Evolutionary conservation across 2,329 filamentous ascomycete species (phyloP).

Genomic region (Penicillium olsonii): DNA sequence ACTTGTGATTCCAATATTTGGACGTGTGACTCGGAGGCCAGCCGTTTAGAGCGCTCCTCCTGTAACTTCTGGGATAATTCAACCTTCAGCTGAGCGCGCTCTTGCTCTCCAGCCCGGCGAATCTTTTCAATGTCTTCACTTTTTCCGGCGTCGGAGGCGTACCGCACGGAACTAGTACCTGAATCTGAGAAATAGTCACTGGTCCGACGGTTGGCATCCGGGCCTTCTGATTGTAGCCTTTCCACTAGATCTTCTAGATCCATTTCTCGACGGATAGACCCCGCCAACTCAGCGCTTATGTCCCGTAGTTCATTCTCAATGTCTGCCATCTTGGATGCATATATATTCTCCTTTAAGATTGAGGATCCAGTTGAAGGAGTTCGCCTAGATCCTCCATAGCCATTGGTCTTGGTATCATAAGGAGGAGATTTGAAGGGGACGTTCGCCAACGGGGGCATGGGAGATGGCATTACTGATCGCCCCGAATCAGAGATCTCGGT

Average conservation of each 20-base stretch:
- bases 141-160: conserved; percentile 62
- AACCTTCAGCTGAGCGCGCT: conserved; percentile 81
- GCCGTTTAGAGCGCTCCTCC: conserved; percentile 76
- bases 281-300: conserved; percentile 88
- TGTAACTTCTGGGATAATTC: conserved; percentile 85
- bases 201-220: conserved; percentile 68
- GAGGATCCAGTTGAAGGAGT: conserved; percentile 47
- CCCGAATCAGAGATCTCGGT: conserved; percentile 65
- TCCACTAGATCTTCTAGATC: conserved; percentile 95
- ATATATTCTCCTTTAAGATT: conserved; percentile 45
- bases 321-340: conserved; percentile 70
- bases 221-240: conserved; percentile 73
- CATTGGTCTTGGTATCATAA: conserved; percentile 56
- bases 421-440: conserved; percentile 42
- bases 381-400: conserved; percentile 46
- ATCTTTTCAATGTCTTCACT: conserved; percentile 77
- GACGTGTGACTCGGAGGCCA: conserved; percentile 79
- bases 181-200: conserved; percentile 99
- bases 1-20: conserved; percentile 78
- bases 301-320: conserved; percentile 93
- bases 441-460: conserved; percentile 43
- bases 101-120: conserved; percentile 82
- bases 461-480: conserved; percentile 60
- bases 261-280: conserved; percentile 92
- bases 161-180: conserved; percentile 80